These are phyloP conservation scores for Rhodotorula mucilaginosa DNA, from an alignment of 1,284 basidiomycete species.

Conservation along the genomic window DNA sequence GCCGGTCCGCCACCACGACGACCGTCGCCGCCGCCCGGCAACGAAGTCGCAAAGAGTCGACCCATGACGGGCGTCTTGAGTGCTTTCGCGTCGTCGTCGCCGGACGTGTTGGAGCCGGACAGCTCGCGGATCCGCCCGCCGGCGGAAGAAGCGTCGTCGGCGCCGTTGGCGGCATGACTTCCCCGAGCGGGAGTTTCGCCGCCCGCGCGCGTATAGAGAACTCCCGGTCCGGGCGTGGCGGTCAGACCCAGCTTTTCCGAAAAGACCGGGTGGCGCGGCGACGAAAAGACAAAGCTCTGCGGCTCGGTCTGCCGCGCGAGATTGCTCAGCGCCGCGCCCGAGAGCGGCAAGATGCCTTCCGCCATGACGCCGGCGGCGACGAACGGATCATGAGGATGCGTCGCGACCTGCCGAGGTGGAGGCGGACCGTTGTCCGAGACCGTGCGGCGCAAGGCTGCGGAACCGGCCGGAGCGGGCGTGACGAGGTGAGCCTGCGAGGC, in stretches of 20 bases:
- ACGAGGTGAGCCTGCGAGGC: slow-evolving; percentile 4
- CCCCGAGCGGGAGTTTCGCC: slow-evolving; percentile 27
- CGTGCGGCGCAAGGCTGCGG: background rate
- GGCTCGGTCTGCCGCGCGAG: slow-evolving; percentile 9
- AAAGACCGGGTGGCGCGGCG: slow-evolving; percentile 34
- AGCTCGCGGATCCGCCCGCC: slow-evolving; percentile 2
- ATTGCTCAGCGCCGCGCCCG: background rate
- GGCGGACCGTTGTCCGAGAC: background rate
- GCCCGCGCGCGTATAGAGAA: slow-evolving; percentile 3
- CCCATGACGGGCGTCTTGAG: slow-evolving; percentile 17
- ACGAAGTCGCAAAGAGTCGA: background rate
- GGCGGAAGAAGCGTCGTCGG: slow-evolving; percentile 3
- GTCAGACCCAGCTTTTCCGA: slow-evolving; percentile 34
- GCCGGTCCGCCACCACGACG: background rate
- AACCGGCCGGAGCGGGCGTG: slow-evolving; percentile 6
- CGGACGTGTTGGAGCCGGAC: background rate
- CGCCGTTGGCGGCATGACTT: background rate
- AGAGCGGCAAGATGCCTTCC: background rate
- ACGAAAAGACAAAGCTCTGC: slow-evolving; percentile 27
- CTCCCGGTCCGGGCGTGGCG: slow-evolving; percentile 36
- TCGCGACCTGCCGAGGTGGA: background rate
- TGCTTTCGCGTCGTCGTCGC: background rate
- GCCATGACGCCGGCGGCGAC: background rate
- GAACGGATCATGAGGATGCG: slow-evolving; percentile 30
- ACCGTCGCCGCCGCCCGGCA: background rate